Evolutionary conservation across 1,139 yeast species (phyloP), one percentile per base, ranked within the genome.

Genomic region (Lodderomyces oxycetoniae): DNA sequence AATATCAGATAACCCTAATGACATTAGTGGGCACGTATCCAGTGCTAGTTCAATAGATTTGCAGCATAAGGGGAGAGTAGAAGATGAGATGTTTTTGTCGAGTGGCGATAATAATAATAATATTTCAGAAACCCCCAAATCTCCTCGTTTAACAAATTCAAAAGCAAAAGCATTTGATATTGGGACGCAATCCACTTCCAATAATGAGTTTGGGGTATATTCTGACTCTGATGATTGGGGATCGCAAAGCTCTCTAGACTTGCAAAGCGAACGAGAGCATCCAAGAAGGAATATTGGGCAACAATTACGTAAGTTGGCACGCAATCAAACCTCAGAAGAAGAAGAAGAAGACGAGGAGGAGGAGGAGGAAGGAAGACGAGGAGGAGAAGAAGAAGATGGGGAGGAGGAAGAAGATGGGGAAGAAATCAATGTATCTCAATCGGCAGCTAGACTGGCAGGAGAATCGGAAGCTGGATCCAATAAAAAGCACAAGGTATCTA

Each of bases 221-320:
- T 61, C 69, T 0, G 71, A 65, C 39, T 63, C 69, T 0, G 71
- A 65, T 34, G 57, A 57, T 3, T 26, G 25, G 9, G 67, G 61
- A 3, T 60, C 67, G 4, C 65, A 56, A 37, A 54, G 59, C 39
- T 61, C 67, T 4, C 39, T 59, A 8, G 58, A 54, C n/a, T 38
- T 47, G 25, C 38, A 36, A 23, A 20, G 26, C 5, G 26, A 33
- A 4, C 14, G 26, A 3, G 23, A 34, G 1, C 32, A 47, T 22
- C 24, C 41, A 33, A 26, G 39, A 26, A 17, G 21, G 7, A 16
- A 30, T 30, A 22, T 30, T 16, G 23, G 28, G 10, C 16, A 16
- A 13, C 26, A 24, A 16, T 30, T 30, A 21, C 20, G 25, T 9
- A 23, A 22, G 6, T 24, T 30, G 9, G 32, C 28, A 8, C n/a